Evolutionary conservation across 345 rosid genomes (phyloP).

Genomic region (Diplotaxis tenuifolia): DNA sequence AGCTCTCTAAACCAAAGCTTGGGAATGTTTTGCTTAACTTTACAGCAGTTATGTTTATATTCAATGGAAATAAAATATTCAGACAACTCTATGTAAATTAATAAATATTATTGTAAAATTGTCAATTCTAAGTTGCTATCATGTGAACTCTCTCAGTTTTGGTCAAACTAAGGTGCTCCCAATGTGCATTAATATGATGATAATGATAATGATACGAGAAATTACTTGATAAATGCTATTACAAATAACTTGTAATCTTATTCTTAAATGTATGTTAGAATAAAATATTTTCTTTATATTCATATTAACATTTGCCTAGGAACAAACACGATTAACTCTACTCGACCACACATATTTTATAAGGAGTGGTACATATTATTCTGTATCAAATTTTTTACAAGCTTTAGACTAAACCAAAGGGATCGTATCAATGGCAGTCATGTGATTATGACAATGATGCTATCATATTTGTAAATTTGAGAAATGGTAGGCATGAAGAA

Average conservation of each 20-base stretch:
- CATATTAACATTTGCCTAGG: not conserved
- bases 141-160: conserved; percentile 14
- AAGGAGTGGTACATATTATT: not conserved
- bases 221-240: not conserved
- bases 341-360: not conserved
- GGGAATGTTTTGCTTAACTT: conserved; percentile 31
- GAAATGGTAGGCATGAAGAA: conserved; percentile 8
- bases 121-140: conserved; percentile 26
- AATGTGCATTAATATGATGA: conserved; percentile 7
- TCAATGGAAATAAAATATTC: not conserved
- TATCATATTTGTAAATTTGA: not conserved
- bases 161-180: conserved; percentile 31
- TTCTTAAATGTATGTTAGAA: not conserved
- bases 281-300: not conserved
- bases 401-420: not conserved
- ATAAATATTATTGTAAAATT: conserved; percentile 14
- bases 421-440: not conserved
- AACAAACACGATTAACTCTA: not conserved
- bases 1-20: conserved; percentile 35
- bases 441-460: conserved; percentile 1
- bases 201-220: conserved; percentile 11
- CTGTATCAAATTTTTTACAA: not conserved
- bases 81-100: conserved; percentile 14
- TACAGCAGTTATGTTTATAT: conserved; percentile 30
- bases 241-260: not conserved